A percentile compares a stretch with the other conserved stretches of the same genome.
Conservation (phyloP, 2,329 filamentous ascomycete species). For the Pyrenochaeta sp. region DNA sequence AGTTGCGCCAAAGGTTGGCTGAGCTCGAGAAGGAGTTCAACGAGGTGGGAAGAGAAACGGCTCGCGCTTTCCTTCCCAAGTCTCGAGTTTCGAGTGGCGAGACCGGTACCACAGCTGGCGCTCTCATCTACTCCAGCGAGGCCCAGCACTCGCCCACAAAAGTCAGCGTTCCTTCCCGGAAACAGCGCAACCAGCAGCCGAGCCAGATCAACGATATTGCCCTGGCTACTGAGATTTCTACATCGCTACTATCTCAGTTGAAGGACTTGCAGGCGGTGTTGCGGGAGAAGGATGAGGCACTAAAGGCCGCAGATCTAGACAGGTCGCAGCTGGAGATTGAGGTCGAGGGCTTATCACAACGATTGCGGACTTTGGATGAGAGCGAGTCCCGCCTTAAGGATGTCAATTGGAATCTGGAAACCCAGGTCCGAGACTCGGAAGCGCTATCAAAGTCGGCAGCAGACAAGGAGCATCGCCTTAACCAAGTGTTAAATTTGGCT, state of each 20-base stretch:
- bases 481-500: slow-evolving; percentile 72
- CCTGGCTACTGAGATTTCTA: slow-evolving; percentile 98
- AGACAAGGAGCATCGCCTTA: slow-evolving; percentile 84
- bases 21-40: slow-evolving; percentile 96
- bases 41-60: slow-evolving; percentile 88
- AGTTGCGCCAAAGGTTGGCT: slow-evolving; percentile 80
- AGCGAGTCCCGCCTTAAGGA: slow-evolving; percentile 97
- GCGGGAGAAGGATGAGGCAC: slow-evolving; percentile 84
- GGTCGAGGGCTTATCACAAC: slow-evolving; percentile 78
- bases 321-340: slow-evolving; percentile 84
- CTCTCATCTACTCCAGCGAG: slow-evolving; percentile 75
- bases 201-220: slow-evolving; percentile 95
- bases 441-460: slow-evolving; percentile 76
- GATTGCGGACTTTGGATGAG: slow-evolving; percentile 84
- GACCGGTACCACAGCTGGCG: slow-evolving; percentile 41
- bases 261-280: slow-evolving; percentile 87
- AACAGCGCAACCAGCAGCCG: slow-evolving; percentile 87
- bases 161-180: slow-evolving; percentile 83
- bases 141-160: slow-evolving; percentile 89
- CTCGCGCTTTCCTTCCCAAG: slow-evolving; percentile 87
- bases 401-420: slow-evolving; percentile 98
- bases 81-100: slow-evolving; percentile 72
- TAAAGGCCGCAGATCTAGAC: slow-evolving; percentile 78
- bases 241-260: slow-evolving; percentile 91
- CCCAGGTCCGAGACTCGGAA: slow-evolving; percentile 84